Base-by-base conservation (phyloP, 805 yeast species). In the Yarrowia sp. region DNA sequence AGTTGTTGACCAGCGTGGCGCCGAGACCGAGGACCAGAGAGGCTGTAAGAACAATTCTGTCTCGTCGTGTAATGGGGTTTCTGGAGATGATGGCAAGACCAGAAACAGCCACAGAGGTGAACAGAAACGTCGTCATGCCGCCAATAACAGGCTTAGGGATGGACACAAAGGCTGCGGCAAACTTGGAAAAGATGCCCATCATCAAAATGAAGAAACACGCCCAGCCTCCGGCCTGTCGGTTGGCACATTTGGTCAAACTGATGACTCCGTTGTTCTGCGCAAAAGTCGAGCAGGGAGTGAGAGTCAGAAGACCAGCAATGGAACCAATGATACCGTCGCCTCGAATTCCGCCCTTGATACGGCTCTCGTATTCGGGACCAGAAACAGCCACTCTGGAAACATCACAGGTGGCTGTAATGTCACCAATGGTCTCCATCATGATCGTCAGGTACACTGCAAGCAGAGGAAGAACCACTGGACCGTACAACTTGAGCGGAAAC, bases 201-300 rank as follows among this genome's bases (percentile, higher is more conserved):
- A 92, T 75, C 65, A 92, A 72, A 68, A 92, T 78, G 80, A 89
- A 90, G 79, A 90, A 83, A 68, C 90, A 87, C 77, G 89, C 84
- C 84, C 90, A 88, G 75, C 85, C 86, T 41, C 95, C 98, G 24
- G 84, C 90, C 58, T 82, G 80, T 78, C 96, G 83, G 71, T 90
- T 86, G 54, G 97, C 97, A 78, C 97, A 91, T 75, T 90, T 90
- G 56, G 97, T 92, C 74, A 92, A 82, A 44, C 96, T 87, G 69
- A 92, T 91, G 66, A 92, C 97, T 80, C 97, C 97, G 74, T 92
- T 92, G 78, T 92, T 92, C 77, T 92, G 97, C 14, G 97, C 97
- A 79, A 92, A 92, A 0, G 95, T 88, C 12, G 96, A 86, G 85
- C 91, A 81, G 65, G 97, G 97, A n/a, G 96, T 88, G 64, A 89